Conservation (phyloP, 164 flowering plant species). For the Nymphaea thermarum region DNA sequence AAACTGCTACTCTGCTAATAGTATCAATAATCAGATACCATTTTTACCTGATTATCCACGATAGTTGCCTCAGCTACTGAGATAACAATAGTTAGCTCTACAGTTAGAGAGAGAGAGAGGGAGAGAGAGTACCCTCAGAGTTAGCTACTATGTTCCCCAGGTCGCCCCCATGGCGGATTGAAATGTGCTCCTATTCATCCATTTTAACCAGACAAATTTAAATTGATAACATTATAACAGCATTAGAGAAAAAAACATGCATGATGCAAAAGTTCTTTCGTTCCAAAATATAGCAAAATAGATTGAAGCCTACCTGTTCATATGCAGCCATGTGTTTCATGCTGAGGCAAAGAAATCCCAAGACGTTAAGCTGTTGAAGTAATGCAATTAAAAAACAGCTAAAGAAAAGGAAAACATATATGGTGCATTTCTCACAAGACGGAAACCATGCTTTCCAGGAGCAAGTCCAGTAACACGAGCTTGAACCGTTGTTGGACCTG, state of each 20-base stretch:
- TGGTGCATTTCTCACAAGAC: constrained; percentile 14
- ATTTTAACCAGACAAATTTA: too few species aligned
- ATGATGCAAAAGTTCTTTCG: too few species aligned
- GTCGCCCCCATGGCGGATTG: constrained; percentile 94
- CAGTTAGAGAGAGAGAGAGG: constrained; percentile 1
- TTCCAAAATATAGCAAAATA: too few species aligned
- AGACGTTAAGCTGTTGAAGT: too few species aligned
- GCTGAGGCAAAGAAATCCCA: too few species aligned
- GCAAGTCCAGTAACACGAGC: constrained; percentile 48
- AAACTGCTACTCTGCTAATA: neutral
- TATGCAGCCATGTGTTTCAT: constrained; percentile 73
- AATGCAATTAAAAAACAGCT: too few species aligned
- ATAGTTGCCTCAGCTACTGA: constrained; percentile 83
- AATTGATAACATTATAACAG: too few species aligned
- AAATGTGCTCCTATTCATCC: neutral
- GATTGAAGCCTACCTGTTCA: constrained; percentile 55
- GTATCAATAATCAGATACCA: neutral
- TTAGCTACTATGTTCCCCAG: constrained; percentile 98
- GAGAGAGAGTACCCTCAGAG: constrained; percentile 52
- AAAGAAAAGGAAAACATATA: neutral
- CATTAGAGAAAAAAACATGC: too few species aligned
- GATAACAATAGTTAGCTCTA: neutral
- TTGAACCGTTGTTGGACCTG: constrained; percentile 83
- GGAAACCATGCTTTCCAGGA: constrained; percentile 85
- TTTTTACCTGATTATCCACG: constrained; percentile 66